A percentile compares a stretch with the other conserved stretches of the same genome.
Evolutionary conservation across 495 filamentous ascomycete genomes (phyloP).

Genomic region (Poronia punctata): DNA sequence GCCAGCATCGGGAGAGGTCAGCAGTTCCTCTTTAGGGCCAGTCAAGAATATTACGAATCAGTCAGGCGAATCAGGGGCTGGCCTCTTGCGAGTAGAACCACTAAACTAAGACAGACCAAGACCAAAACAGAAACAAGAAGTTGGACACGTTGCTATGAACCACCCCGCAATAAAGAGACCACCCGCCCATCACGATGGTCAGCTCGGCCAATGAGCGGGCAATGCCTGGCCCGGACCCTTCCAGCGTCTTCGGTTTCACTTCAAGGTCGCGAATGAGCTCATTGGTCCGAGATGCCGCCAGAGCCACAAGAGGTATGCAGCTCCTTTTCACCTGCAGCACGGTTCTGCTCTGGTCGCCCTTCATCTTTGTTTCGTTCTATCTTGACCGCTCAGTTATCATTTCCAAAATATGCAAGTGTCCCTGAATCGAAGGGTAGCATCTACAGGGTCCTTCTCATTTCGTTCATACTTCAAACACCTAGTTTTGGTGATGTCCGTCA

Average conservation of each 20-base stretch:
- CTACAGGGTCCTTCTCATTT: too few relatives aligned
- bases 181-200: slow-evolving; percentile 17
- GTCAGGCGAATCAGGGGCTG: too few relatives aligned
- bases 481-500: too few relatives aligned
- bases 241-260: slow-evolving; percentile 29
- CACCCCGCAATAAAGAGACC: too few relatives aligned
- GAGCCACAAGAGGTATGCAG: slow-evolving; percentile 10
- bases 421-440: too few relatives aligned
- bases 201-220: slow-evolving; percentile 13
- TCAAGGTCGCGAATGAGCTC: slow-evolving; percentile 6
- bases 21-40: too few relatives aligned
- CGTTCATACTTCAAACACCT: too few relatives aligned
- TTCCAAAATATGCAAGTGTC: slow-evolving; percentile 15
- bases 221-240: slow-evolving; percentile 17
- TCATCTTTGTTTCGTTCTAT: slow-evolving; percentile 5
- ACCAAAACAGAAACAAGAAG: not conserved
- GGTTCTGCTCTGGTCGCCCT: slow-evolving; percentile 2
- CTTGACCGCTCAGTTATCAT: slow-evolving; percentile 24
- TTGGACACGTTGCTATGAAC: slow-evolving; percentile 27
- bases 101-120: too few relatives aligned
- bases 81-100: too few relatives aligned
- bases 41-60: too few relatives aligned
- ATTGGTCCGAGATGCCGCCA: slow-evolving; percentile 23
- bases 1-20: too few relatives aligned
- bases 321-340: slow-evolving; percentile 10